Evolutionary conservation across 169 alveolate species (phyloP), one percentile per base, ranked within the genome.

Genomic region (Cryptosporidium andersoni): DNA sequence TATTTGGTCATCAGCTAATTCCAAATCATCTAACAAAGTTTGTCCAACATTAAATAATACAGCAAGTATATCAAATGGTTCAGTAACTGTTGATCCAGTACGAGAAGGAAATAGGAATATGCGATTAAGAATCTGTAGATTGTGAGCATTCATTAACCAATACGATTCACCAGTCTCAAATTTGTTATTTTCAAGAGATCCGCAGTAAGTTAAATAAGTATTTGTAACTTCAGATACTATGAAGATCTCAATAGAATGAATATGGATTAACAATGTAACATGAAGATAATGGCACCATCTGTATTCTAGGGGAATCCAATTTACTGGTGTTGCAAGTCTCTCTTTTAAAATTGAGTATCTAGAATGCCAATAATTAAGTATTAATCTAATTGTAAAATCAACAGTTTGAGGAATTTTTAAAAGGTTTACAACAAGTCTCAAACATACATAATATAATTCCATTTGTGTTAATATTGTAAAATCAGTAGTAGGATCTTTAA

Each of bases 211-310:
- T 1, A 51, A 51, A 11, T 1, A 25, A 25, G 25, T 25, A 43
- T 74, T 43, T 2, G 67, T 40, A 74, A 74, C 85, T 51, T 74
- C 74, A 1, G 85, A 74, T 43, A 74, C 63, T 6, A 56, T 64
- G 48, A 74, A 74, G 55, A 74, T 39, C 60, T 74, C 85, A 3
- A 63, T 45, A 56, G 85, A 74, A 9, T 58, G 11, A 8, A 74
- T 45, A 45, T 74, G 43, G 7, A 74, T 58, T 47, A 74, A 58
- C 47, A 74, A 11, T 45, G 74, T 51, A 12, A 62, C 37, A 48
- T 74, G 85, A 36, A 74, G 48, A 58, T 55, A 74, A 58, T 74
- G 85, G 25, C 40, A 48, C 85, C 85, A 74, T 7, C 85, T 66
- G 25, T 74, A 74, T 43, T 74, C 85, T 14, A 43, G 48, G 1